Evolutionary conservation across 2,329 filamentous ascomycete species (phyloP), one percentile per base, ranked within the genome.

Genomic region (Diaporthe ilicicola): DNA sequence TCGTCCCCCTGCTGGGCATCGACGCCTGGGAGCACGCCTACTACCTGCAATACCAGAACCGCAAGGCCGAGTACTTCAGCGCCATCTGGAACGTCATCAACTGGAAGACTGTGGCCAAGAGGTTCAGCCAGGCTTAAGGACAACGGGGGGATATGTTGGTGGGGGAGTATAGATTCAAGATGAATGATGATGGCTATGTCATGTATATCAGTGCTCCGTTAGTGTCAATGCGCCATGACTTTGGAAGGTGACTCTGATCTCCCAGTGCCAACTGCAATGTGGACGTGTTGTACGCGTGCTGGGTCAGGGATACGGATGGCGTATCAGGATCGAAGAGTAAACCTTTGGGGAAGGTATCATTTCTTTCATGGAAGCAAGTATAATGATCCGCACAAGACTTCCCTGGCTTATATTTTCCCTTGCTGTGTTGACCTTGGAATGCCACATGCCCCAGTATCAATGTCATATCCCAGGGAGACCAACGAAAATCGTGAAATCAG

Each of bases 1-100:
- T 92, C 80, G 88, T 90, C 78, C 95, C 95, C 46, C 86, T 98
- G 61, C 85, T 98, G 56, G 95, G 95, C 70, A 92, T 98, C 78
- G 95, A 98, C 85, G 95, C 94, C 68, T 97, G 94, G 94, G 94
- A 97, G 87, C 94, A 97, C 84, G 94, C 94, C 66, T 97, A 97
- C 87, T 97, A 97, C 85, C 88, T 97, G 73, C 94, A 97, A 86
- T 97, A 97, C 85, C 89, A 97, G 90, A 97, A 97, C 88, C 92
- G 94, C 83, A 97, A 97, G 90, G 94, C 92, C 70, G 94, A 97
- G 86, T 97, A 97, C 88, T 97, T 97, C 84, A 89, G 89, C 78
- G 94, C 94, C 71, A 92, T 97, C 81, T 97, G 95, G 95, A 93
- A 97, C 76, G 94, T 97, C 62, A 86, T 97, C 82, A 97, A 97